phyloP scores from a whole-genome alignment of 257 asterid species.

The Datura wrightii region DNA sequence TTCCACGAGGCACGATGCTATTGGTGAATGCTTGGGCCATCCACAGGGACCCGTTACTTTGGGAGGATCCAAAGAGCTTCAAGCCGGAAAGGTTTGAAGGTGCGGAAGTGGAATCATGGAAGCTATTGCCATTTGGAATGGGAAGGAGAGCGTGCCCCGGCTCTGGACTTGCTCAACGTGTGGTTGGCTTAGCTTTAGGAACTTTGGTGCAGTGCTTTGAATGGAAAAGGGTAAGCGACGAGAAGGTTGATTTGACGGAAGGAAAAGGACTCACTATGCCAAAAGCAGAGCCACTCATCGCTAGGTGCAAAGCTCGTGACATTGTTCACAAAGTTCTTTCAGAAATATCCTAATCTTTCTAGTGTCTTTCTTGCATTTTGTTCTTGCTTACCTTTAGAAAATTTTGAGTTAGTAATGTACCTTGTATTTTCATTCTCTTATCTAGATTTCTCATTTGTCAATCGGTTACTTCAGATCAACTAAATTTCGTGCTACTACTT shows the following conservation, averaged over 20 bases:
- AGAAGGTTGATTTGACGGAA: conserved; percentile 53
- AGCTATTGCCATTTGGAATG: conserved; percentile 70
- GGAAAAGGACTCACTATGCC: conserved; percentile 54
- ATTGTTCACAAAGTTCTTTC: conserved; percentile 32
- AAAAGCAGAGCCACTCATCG: conserved; percentile 53
- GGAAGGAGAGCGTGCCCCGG: conserved; percentile 85
- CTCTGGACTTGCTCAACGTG: conserved; percentile 52
- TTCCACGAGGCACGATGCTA: conserved; percentile 59
- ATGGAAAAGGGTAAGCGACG: conserved; percentile 54
- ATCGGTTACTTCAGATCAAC: not conserved
- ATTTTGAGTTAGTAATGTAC: not conserved
- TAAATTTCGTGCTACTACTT: not conserved
- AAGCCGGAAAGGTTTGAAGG: conserved; percentile 60
- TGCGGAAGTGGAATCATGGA: conserved; percentile 36
- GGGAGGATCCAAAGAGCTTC: conserved; percentile 62
- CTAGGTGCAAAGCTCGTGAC: conserved; percentile 47
- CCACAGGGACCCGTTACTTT: conserved; percentile 60
- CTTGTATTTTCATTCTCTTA: not conserved
- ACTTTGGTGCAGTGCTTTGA: conserved; percentile 64
- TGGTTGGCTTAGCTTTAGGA: conserved; percentile 54
- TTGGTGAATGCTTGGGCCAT: conserved; percentile 70
- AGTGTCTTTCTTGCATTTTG: not conserved
- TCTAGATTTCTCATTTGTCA: not conserved
- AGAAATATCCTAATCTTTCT: not conserved
- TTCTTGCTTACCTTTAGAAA: not conserved